Evolutionary conservation across 768 basidiomycete genomes (phyloP).

Genomic region (Tylopilus sp.): DNA sequence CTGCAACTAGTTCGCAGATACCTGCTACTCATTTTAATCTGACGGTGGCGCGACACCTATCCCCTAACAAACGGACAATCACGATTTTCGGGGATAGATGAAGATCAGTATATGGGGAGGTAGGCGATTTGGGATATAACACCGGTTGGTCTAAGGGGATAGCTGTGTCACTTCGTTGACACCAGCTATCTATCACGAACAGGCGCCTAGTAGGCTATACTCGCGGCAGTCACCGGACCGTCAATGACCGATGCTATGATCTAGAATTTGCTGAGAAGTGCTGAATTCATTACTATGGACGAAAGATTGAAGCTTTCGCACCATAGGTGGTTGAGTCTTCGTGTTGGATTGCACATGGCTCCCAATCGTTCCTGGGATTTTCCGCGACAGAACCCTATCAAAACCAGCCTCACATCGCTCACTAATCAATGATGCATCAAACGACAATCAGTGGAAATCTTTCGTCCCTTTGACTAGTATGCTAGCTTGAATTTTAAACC

Average conservation of each 20-base stretch:
- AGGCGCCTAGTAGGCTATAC: background rate
- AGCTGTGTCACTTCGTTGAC: background rate
- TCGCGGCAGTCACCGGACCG: background rate
- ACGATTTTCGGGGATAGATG: background rate
- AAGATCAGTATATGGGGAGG: background rate
- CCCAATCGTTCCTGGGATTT: background rate
- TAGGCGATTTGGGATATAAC: background rate
- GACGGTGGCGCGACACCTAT: background rate
- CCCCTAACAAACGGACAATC: background rate
- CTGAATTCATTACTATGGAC: background rate
- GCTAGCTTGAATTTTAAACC: too few species aligned
- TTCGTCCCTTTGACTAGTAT: background rate
- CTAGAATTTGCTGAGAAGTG: too few species aligned
- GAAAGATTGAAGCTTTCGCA: background rate
- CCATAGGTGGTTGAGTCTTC: background rate
- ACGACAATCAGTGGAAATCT: background rate
- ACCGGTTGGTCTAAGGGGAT: background rate
- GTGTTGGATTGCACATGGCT: background rate
- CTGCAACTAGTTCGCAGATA: background rate
- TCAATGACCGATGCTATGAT: background rate
- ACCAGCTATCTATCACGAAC: background rate
- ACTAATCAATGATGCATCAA: slow-evolving; percentile 9
- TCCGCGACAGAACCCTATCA: background rate
- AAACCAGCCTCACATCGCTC: background rate
- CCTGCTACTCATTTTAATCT: background rate